Evolutionary conservation across 345 rosid genomes (phyloP).

Genomic region (Stellera chamaejasme): DNA sequence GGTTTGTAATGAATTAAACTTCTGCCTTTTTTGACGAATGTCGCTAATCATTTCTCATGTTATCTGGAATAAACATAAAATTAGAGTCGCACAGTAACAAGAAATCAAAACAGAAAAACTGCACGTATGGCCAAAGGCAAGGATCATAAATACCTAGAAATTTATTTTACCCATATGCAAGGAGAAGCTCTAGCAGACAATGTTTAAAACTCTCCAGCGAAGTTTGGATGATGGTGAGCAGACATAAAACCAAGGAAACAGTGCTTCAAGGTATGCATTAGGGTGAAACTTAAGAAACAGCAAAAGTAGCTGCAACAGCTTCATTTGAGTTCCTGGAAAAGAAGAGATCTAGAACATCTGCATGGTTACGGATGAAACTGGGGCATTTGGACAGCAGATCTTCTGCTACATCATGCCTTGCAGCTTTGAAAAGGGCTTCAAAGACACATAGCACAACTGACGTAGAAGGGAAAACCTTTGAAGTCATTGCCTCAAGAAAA

Average conservation of each 20-base stretch:
- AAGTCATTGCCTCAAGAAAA: constrained; percentile 58
- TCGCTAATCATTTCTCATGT: no score
- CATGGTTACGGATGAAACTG: constrained; percentile 49
- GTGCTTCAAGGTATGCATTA: constrained; percentile 4
- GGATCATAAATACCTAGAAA: not conserved
- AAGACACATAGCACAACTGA: constrained; percentile 55
- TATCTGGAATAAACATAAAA: no score
- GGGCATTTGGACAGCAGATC: constrained; percentile 71
- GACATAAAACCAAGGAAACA: constrained; percentile 13
- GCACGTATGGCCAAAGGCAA: no score
- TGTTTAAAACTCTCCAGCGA: constrained; percentile 13
- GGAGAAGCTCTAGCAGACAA: not conserved
- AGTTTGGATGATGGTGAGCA: constrained; percentile 15
- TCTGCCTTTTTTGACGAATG: no score
- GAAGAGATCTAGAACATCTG: constrained; percentile 80
- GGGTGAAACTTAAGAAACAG: constrained; percentile 21
- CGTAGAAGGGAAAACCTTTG: constrained; percentile 59
- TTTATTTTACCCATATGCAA: constrained; percentile 16
- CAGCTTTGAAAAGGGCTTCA: constrained; percentile 52
- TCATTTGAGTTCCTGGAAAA: constrained; percentile 33
- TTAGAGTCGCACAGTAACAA: no score
- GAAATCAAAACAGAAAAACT: no score
- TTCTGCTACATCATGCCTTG: constrained; percentile 62
- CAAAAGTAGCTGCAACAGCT: constrained; percentile 18
- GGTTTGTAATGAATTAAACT: no score